phyloP scores from a whole-genome alignment of 169 alveolate genomes.

The Neospora caninum region DNA sequence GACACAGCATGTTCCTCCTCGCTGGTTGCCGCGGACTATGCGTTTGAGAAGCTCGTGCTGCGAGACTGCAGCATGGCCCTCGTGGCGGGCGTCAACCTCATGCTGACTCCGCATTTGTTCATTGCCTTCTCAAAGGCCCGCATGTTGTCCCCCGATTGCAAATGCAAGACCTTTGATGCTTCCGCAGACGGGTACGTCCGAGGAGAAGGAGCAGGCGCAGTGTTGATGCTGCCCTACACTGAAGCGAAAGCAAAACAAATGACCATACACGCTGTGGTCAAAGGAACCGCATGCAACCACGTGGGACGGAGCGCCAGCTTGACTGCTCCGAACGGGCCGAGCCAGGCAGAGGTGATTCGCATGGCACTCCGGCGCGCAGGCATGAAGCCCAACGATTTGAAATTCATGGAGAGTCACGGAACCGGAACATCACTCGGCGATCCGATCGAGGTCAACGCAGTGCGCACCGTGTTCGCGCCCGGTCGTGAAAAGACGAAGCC shows the following conservation, averaged over 20 bases:
- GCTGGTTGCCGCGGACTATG: conserved; percentile 80
- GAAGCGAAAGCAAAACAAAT: conserved; percentile 54
- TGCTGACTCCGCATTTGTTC: conserved; percentile 79
- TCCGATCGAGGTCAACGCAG: conserved; percentile 82
- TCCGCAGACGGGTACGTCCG: conserved; percentile 81
- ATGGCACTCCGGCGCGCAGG: conserved; percentile 72
- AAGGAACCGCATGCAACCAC: conserved; percentile 79
- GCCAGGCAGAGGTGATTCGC: conserved; percentile 80
- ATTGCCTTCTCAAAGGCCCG: conserved; percentile 82
- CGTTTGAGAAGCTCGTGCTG: conserved; percentile 64
- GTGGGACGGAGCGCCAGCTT: conserved; percentile 80
- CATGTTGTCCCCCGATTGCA: conserved; percentile 81
- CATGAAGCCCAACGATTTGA: conserved; percentile 60
- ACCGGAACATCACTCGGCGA: conserved; percentile 85
- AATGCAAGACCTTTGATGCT: conserved; percentile 80
- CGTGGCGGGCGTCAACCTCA: conserved; percentile 78
- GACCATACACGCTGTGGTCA: conserved; percentile 66
- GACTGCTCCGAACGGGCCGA: conserved; percentile 84
- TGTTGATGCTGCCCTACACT: conserved; percentile 46
- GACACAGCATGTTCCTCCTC: conserved; percentile 86
- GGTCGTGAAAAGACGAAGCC: conserved; percentile 71
- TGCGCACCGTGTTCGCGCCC: conserved; percentile 69
- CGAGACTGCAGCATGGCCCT: conserved; percentile 74
- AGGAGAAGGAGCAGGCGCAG: conserved; percentile 80
- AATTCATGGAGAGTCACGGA: conserved; percentile 77